Evolutionary conservation across 1,284 basidiomycete species (phyloP), one percentile per base, ranked within the genome.

Genomic region (Leccinum solheimii): DNA sequence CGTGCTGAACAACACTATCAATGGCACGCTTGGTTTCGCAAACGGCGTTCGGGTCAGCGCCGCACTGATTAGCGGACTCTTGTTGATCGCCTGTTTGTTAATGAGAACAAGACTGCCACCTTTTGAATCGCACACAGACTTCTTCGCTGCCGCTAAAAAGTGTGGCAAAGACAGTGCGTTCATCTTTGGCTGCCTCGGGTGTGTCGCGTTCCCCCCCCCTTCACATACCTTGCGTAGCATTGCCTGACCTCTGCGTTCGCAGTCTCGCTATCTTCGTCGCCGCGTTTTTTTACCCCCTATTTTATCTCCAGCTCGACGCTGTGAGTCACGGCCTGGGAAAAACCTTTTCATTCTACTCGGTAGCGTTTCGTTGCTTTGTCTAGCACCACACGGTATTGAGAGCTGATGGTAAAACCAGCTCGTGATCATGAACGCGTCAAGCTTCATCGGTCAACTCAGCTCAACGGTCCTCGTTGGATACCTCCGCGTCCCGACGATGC

Each of bases 1-100:
- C 66, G 78, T 81, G 73, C 65, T 81, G 32, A 81, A 81, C 64
- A 76, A 80, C 58, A 69, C 74, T 0, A 69, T 81, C 56, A 72
- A 70, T 36, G 68, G 69, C 5, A 63, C n/a, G 1, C 56, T 76
- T 5, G 75, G 76, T 10, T 69, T 74, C 19, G 65, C 71, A 26
- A 69, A 68, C 10, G 74, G 73, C 3, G 75, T 77, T 38, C 73
- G 75, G 1, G 67, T 65, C 19, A 77, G 74, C 53, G 76, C 77
- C 0, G 77, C 61, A 21, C 57, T 78, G n/a, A 10, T 75, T 30
- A 67, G 62, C 26, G 74, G 62, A 5, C 61, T 75, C 14, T 63
- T 77, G 49, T 30, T 75, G 27, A 57, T 72, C 19, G 69, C 75
- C 1, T 62, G 75, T 58, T 8, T 71, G 2, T 58, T 73, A 48